Percentiles rank a stretch among this genome's conserved stretches.
phyloP scores from a whole-genome alignment of 1,139 yeast species.

The Blastobotrys apis region DNA sequence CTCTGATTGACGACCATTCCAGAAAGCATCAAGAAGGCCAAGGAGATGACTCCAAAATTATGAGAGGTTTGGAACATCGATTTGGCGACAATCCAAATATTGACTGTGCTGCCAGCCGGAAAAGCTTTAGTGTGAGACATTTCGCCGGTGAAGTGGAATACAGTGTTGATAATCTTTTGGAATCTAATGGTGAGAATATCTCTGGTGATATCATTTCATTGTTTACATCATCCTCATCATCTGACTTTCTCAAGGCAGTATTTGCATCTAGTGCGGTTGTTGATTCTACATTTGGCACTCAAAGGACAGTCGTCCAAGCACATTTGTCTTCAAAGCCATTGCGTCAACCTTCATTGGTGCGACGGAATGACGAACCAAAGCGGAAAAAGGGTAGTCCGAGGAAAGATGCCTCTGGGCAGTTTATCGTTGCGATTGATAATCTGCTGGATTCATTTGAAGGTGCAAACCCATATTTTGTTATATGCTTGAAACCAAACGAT shows the following conservation, averaged over 20 bases:
- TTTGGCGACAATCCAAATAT: slow-evolving; percentile 34
- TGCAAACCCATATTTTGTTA: slow-evolving; percentile 40
- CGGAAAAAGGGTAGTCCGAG: slow-evolving; percentile 22
- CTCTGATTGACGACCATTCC: slow-evolving; percentile 40
- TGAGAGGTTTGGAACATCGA: slow-evolving; percentile 35
- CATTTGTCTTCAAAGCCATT: slow-evolving; percentile 40
- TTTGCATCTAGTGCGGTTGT: slow-evolving; percentile 39
- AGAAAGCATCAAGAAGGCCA: slow-evolving; percentile 36
- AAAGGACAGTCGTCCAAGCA: slow-evolving; percentile 37
- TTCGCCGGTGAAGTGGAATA: slow-evolving; percentile 43
- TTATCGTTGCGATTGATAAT: slow-evolving; percentile 34
- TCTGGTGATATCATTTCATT: slow-evolving; percentile 40
- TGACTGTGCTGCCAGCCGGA: slow-evolving; percentile 28
- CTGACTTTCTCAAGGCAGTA: slow-evolving; percentile 36
- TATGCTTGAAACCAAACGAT: slow-evolving; percentile 42
- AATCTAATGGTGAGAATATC: slow-evolving; percentile 36
- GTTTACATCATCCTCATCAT: slow-evolving; percentile 39
- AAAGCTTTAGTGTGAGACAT: slow-evolving; percentile 37
- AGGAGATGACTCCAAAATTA: slow-evolving; percentile 32
- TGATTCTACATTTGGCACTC: slow-evolving; percentile 33
- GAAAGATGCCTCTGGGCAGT: slow-evolving; percentile 36
- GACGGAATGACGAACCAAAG: slow-evolving; percentile 15
- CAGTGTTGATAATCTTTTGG: slow-evolving; percentile 33
- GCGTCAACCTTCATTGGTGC: slow-evolving; percentile 37
- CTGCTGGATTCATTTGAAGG: slow-evolving; percentile 38